Percentiles rank a stretch among this genome's conserved stretches.
Conservation (phyloP, 495 filamentous ascomycete species). For the Aspergillus coremiiformis region DNA sequence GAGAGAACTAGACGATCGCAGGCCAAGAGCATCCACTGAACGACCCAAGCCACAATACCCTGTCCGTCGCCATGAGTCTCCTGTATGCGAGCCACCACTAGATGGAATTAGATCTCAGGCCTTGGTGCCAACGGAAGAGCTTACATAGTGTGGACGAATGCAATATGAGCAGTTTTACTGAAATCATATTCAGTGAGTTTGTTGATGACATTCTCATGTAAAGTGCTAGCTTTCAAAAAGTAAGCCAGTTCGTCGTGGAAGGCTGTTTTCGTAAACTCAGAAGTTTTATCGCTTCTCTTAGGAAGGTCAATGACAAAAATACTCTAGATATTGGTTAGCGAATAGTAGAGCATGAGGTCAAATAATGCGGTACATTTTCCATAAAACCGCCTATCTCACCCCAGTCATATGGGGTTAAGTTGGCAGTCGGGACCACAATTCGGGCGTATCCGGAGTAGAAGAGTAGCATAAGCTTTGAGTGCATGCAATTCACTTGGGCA, state of each 20-base stretch:
- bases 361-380: slow-evolving; percentile 56
- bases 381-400: slow-evolving; percentile 65
- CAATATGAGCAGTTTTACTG: slow-evolving; percentile 53
- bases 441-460: slow-evolving; percentile 62
- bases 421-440: slow-evolving; percentile 73
- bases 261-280: slow-evolving; percentile 35
- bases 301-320: slow-evolving; percentile 85
- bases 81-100: slow-evolving; percentile 48
- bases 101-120: not conserved
- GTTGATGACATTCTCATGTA: slow-evolving; percentile 52
- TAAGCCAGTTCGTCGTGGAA: slow-evolving; percentile 66
- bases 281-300: slow-evolving; percentile 30
- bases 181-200: slow-evolving; percentile 70
- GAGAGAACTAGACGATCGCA: slow-evolving; percentile 39
- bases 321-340: slow-evolving; percentile 29
- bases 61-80: slow-evolving; percentile 50
- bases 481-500: slow-evolving; percentile 63
- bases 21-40: slow-evolving; percentile 49
- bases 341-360: not conserved
- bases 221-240: slow-evolving; percentile 60
- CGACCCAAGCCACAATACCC: slow-evolving; percentile 63
- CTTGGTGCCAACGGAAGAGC: not conserved
- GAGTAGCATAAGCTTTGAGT: slow-evolving; percentile 81
- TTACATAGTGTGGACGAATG: slow-evolving; percentile 75
- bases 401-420: slow-evolving; percentile 77